Percentiles rank a stretch among this genome's conserved stretches.
These are phyloP conservation scores for Psilocybe azurescens DNA, from an alignment of 768 basidiomycete genomes.

Conservation along the genomic window DNA sequence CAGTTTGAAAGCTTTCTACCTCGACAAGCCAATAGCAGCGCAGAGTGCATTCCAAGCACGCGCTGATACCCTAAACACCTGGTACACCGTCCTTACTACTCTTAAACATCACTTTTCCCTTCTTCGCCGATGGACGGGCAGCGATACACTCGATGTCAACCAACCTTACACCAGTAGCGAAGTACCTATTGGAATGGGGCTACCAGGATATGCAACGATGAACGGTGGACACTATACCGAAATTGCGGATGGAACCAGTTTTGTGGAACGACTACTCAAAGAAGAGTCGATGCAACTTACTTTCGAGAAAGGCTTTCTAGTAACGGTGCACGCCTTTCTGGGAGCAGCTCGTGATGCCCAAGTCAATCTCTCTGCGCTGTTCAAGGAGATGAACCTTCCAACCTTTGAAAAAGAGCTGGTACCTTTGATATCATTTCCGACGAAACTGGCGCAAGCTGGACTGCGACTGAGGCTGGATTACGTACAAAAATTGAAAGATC, in stretches of 20 bases:
- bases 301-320: slow-evolving; percentile 89
- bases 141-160: slow-evolving; percentile 87
- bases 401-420: slow-evolving; percentile 89
- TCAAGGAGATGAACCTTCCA: slow-evolving; percentile 90
- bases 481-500: slow-evolving; percentile 86
- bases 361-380: slow-evolving; percentile 75
- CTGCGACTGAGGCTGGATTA: slow-evolving; percentile 90
- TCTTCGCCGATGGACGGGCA: slow-evolving; percentile 93
- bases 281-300: slow-evolving; percentile 96
- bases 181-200: slow-evolving; percentile 42
- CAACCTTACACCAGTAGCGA: slow-evolving; percentile 77
- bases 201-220: slow-evolving; percentile 25
- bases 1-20: slow-evolving; percentile 76
- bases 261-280: slow-evolving; percentile 92
- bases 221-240: slow-evolving; percentile 40
- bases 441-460: slow-evolving; percentile 90
- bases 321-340: slow-evolving; percentile 86
- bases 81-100: slow-evolving; percentile 88
- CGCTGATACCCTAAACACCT: slow-evolving; percentile 88
- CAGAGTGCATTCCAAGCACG: slow-evolving; percentile 76
- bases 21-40: slow-evolving; percentile 76
- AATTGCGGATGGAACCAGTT: slow-evolving; percentile 75
- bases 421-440: slow-evolving; percentile 95
- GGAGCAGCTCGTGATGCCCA: slow-evolving; percentile 87
- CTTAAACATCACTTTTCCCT: slow-evolving; percentile 82